These are phyloP conservation scores for Moesziomyces sp. DNA, from an alignment of 1,284 basidiomycete genomes.

Conservation along the genomic window DNA sequence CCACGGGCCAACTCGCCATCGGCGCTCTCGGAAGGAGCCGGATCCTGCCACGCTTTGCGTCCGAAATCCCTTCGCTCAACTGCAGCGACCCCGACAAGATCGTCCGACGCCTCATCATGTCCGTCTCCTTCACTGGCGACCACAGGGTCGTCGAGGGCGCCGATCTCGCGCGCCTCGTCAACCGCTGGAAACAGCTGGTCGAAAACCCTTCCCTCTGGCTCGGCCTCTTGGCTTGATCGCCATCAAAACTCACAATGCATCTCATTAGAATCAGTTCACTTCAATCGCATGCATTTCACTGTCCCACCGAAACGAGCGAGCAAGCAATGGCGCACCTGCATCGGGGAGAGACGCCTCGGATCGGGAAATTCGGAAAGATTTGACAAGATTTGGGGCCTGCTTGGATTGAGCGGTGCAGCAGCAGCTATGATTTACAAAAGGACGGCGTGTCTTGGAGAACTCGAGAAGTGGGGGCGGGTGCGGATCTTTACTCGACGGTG, in stretches of 20 bases:
- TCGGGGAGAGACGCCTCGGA: too few relatives aligned
- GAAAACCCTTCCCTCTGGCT: slow-evolving; percentile 81
- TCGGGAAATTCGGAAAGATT: background rate
- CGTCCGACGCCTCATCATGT: slow-evolving; percentile 49
- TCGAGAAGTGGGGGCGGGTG: background rate
- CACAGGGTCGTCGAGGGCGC: slow-evolving; percentile 92
- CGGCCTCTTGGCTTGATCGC: slow-evolving; percentile 69
- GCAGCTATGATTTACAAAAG: slow-evolving; percentile 31
- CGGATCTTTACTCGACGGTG: slow-evolving; percentile 57
- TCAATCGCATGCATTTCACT: background rate
- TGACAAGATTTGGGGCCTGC: slow-evolving; percentile 5
- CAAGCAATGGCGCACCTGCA: too few relatives aligned
- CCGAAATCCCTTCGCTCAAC: slow-evolving; percentile 35
- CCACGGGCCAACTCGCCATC: slow-evolving; percentile 88
- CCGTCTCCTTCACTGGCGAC: slow-evolving; percentile 73
- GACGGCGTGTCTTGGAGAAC: background rate
- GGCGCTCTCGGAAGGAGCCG: slow-evolving; percentile 78
- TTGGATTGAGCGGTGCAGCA: slow-evolving; percentile 10
- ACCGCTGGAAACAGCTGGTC: slow-evolving; percentile 85
- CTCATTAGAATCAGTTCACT: background rate
- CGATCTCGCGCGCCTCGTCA: slow-evolving; percentile 88
- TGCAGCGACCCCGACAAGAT: slow-evolving; percentile 28
- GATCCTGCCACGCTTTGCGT: slow-evolving; percentile 47
- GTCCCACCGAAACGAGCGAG: too few relatives aligned
- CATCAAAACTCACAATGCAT: background rate